Percentiles rank a stretch among this genome's conserved stretches.
Evolutionary conservation across 2,329 filamentous ascomycete genomes (phyloP).

Genomic region (Stachybotrys echinatus): DNA sequence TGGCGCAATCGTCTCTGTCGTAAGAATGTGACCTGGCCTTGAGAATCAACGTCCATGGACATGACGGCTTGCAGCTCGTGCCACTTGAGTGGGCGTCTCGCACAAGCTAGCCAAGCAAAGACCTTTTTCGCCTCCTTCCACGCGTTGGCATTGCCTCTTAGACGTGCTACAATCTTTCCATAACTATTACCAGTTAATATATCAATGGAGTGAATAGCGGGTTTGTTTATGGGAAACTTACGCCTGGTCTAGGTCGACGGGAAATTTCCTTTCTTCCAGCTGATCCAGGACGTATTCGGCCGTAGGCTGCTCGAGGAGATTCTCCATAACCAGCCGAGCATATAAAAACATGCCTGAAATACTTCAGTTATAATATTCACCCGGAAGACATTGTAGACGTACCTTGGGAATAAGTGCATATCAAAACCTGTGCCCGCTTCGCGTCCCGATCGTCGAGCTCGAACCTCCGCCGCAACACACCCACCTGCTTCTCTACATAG

Average conservation of each 20-base stretch:
- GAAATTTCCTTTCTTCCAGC: slow-evolving; percentile 4
- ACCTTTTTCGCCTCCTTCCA: slow-evolving; percentile 22
- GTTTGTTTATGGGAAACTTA: slow-evolving; percentile 8
- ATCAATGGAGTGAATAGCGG: not conserved
- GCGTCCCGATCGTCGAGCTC: not conserved
- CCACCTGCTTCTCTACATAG: not conserved
- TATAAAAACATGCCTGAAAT: slow-evolving; percentile 24
- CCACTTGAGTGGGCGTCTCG: slow-evolving; percentile 32
- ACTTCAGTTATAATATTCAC: not conserved
- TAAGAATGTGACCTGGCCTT: slow-evolving; percentile 12
- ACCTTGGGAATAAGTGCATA: not conserved
- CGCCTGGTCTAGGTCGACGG: not conserved
- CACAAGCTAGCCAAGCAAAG: slow-evolving; percentile 33
- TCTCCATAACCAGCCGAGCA: slow-evolving; percentile 21
- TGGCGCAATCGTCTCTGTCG: slow-evolving; percentile 11
- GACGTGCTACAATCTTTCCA: slow-evolving; percentile 14
- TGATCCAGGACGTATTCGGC: not conserved
- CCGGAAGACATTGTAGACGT: not conserved
- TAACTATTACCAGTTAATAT: slow-evolving; percentile 17
- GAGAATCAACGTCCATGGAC: slow-evolving; percentile 13
- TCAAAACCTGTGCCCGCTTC: not conserved
- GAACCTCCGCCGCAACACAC: not conserved
- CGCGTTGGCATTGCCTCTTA: not conserved
- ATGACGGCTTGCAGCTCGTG: slow-evolving; percentile 33
- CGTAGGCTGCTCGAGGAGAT: slow-evolving; percentile 15